Evolutionary conservation across 2,329 filamentous ascomycete genomes (phyloP).

Genomic region (Fusarium anguioides): DNA sequence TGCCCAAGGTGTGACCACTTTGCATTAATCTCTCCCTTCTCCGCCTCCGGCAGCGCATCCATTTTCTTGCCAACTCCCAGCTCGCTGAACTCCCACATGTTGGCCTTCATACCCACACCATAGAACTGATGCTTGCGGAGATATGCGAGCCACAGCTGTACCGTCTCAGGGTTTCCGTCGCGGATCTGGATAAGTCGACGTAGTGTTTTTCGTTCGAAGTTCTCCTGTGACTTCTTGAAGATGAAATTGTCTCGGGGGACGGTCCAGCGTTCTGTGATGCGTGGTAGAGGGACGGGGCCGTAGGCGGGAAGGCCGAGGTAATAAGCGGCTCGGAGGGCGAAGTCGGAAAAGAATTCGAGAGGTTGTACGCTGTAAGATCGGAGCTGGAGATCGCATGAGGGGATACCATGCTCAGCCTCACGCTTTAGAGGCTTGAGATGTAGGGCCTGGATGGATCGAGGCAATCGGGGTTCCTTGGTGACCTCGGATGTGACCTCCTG

Average conservation of each 20-base stretch:
- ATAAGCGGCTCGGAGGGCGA: conserved; percentile 93
- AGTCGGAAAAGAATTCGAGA: conserved; percentile 94
- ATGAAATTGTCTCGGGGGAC: conserved; percentile 91
- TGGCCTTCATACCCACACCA: conserved; percentile 99
- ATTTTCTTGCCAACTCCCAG: conserved; percentile 60
- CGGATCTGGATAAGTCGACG: conserved; percentile 90
- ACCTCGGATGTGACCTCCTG: conserved; percentile 5
- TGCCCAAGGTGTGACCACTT: conserved; percentile 69
- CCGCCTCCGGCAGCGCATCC: conserved; percentile 38
- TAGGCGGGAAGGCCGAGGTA: conserved; percentile 88
- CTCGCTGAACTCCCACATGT: conserved; percentile 88
- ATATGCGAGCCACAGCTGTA: conserved; percentile 93
- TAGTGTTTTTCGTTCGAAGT: conserved; percentile 92
- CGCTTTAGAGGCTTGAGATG: conserved; percentile 87
- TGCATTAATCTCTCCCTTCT: conserved; percentile 54
- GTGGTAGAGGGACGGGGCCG: conserved; percentile 86
- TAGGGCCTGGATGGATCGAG: conserved; percentile 84
- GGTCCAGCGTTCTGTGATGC: conserved; percentile 92
- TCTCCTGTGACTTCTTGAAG: conserved; percentile 97
- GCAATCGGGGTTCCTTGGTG: conserved; percentile 64
- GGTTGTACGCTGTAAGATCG: conserved; percentile 92
- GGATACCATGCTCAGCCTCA: conserved; percentile 78
- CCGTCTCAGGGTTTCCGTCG: conserved; percentile 88
- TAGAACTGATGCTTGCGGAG: conserved; percentile 92
- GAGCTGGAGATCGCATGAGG: conserved; percentile 89